A percentile compares a stretch with the other conserved stretches of the same genome.
Evolutionary conservation across 108 stramenopile genomes (phyloP).

Genomic region (Bacterosira constricta): DNA sequence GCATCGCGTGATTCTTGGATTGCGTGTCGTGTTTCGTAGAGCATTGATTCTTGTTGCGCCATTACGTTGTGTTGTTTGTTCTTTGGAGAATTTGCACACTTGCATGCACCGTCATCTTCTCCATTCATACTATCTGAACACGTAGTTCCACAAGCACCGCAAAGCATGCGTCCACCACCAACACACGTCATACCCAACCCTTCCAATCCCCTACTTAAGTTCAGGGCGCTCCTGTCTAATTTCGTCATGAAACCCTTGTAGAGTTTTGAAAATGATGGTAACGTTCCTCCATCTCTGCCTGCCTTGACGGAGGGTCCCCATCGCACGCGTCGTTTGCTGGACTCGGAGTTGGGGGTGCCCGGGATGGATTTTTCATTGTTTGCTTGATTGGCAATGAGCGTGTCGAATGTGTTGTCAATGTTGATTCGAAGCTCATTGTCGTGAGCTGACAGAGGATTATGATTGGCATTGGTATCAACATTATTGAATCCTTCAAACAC

Average conservation of each 20-base stretch:
- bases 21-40: not conserved
- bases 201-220: constrained; percentile 3
- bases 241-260: not conserved
- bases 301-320: not conserved
- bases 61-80: not conserved
- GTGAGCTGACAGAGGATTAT: no score
- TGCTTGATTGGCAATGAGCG: no score
- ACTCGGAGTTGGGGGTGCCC: no score
- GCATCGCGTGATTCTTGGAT: not conserved
- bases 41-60: no score
- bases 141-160: no score
- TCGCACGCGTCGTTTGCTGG: not conserved
- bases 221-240: not conserved
- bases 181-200: constrained; percentile 1
- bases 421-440: no score
- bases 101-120: not conserved
- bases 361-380: no score
- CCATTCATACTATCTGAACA: not conserved
- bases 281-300: not conserved
- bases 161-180: not conserved
- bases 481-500: not conserved
- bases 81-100: not conserved
- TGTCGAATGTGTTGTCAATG: no score
- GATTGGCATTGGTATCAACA: not conserved
- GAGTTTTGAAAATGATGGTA: not conserved